A percentile compares a stretch with the other conserved stretches of the same genome.
Evolutionary conservation across 1,284 basidiomycete genomes (phyloP).

Genomic region (Lignosus rhinocerotis): DNA sequence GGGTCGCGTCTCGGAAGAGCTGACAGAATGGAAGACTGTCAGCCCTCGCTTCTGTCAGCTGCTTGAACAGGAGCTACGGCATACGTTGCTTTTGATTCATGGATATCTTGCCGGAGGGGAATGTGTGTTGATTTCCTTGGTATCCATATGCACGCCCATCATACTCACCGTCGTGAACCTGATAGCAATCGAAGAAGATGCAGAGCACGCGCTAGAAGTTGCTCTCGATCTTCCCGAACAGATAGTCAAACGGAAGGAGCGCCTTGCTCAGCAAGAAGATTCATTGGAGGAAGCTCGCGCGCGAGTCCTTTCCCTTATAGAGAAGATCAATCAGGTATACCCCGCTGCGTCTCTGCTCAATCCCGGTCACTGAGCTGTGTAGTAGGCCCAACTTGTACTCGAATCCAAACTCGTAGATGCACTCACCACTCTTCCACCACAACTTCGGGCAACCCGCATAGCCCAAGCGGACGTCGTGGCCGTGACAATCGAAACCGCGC

Average conservation of each 20-base stretch:
- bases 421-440: conserved; percentile 32
- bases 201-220: background rate
- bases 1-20: background rate
- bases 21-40: background rate
- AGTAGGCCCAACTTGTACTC: conserved; percentile 37
- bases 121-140: background rate
- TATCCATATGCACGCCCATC: background rate
- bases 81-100: background rate
- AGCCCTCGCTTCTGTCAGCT: background rate
- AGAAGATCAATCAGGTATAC: background rate
- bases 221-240: background rate
- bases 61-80: background rate
- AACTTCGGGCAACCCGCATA: conserved; percentile 28
- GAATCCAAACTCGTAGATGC: conserved; percentile 33
- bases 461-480: conserved; percentile 41
- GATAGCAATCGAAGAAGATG: background rate
- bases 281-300: background rate
- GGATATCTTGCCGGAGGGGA: background rate
- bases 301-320: background rate
- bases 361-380: too few species aligned
- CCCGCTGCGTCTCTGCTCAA: background rate
- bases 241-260: background rate
- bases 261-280: background rate
- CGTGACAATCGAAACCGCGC: conserved; percentile 45
- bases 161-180: background rate